These are phyloP conservation scores for Amanita muscaria DNA, from an alignment of 768 basidiomycete genomes.

Conservation along the genomic window DNA sequence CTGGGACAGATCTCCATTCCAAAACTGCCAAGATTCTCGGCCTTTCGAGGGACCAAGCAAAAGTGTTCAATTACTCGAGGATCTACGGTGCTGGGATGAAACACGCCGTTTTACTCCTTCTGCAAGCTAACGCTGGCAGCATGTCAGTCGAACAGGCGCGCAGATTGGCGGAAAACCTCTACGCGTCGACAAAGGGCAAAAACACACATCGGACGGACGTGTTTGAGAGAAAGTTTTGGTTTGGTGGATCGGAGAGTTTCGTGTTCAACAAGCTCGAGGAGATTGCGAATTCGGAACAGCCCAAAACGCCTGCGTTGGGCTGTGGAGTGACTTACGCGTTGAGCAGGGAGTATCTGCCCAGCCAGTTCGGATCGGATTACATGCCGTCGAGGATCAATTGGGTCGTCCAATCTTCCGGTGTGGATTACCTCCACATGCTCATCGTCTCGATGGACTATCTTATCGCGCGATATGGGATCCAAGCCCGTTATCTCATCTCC, in stretches of 20 bases:
- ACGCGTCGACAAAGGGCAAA: conserved; percentile 88
- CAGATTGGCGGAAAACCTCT: conserved; percentile 73
- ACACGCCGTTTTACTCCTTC: conserved; percentile 79
- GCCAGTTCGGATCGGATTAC: conserved; percentile 76
- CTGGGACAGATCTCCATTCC: conserved; percentile 93
- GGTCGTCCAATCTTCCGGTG: conserved; percentile 98
- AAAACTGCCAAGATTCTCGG: conserved; percentile 92
- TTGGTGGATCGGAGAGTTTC: conserved; percentile 90
- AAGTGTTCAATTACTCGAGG: conserved; percentile 98
- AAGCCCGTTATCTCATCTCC: conserved; percentile 90
- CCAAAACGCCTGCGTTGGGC: conserved; percentile 87
- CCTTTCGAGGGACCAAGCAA: conserved; percentile 90
- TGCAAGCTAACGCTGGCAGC: conserved; percentile 74
- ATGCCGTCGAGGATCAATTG: conserved; percentile 98
- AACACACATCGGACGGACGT: conserved; percentile 69
- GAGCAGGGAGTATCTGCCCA: conserved; percentile 81
- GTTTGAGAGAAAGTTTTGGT: conserved; percentile 88
- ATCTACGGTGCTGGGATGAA: conserved; percentile 98
- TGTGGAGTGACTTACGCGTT: conserved; percentile 92
- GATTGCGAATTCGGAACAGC: conserved; percentile 80
- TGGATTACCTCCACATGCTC: conserved; percentile 94
- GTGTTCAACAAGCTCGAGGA: conserved; percentile 98
- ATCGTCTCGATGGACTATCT: conserved; percentile 94
- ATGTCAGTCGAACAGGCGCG: conserved; percentile 77
- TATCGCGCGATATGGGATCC: conserved; percentile 67